Evolutionary conservation across 768 basidiomycete genomes (phyloP).

Genomic region (Pleurotus eryngii): DNA sequence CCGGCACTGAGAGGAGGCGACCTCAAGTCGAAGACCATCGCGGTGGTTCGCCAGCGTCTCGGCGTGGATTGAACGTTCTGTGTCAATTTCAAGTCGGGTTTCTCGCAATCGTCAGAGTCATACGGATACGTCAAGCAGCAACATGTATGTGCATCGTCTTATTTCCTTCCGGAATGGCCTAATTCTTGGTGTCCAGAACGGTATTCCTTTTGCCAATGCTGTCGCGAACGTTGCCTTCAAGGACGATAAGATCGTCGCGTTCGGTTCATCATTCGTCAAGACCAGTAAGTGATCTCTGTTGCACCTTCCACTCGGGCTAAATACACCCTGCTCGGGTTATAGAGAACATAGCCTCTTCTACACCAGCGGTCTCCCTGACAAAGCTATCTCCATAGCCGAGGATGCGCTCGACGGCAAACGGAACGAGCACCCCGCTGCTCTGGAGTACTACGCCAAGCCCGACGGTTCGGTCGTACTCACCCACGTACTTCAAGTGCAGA

Average conservation of each 20-base stretch:
- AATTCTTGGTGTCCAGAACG: slow-evolving; percentile 16
- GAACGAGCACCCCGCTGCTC: slow-evolving; percentile 33
- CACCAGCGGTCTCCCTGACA: slow-evolving; percentile 29
- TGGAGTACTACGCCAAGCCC: slow-evolving; percentile 33
- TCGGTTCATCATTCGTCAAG: slow-evolving; percentile 45
- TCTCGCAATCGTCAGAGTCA: slow-evolving; percentile 16
- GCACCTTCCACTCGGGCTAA: not conserved
- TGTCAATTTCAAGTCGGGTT: slow-evolving; percentile 25
- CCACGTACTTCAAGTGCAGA: slow-evolving; percentile 32
- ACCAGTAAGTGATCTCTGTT: slow-evolving; percentile 24
- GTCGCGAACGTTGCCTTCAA: slow-evolving; percentile 44
- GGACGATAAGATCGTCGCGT: slow-evolving; percentile 36
- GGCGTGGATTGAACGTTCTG: slow-evolving; percentile 15
- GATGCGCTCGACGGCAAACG: slow-evolving; percentile 32
- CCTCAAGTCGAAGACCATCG: slow-evolving; percentile 17
- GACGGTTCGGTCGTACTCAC: slow-evolving; percentile 36
- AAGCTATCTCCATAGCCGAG: slow-evolving; percentile 36
- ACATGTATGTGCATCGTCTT: slow-evolving; percentile 15
- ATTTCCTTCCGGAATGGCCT: not conserved
- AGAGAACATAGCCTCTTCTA: slow-evolving; percentile 29
- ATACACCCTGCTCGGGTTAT: not conserved
- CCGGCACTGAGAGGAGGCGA: slow-evolving; percentile 21
- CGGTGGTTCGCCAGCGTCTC: slow-evolving; percentile 21
- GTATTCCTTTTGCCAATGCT: slow-evolving; percentile 32
- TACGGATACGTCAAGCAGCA: slow-evolving; percentile 25